Percentiles rank a stretch among this genome's conserved stretches.
phyloP scores from a whole-genome alignment of 768 basidiomycete species.

The Lentinula sp. region DNA sequence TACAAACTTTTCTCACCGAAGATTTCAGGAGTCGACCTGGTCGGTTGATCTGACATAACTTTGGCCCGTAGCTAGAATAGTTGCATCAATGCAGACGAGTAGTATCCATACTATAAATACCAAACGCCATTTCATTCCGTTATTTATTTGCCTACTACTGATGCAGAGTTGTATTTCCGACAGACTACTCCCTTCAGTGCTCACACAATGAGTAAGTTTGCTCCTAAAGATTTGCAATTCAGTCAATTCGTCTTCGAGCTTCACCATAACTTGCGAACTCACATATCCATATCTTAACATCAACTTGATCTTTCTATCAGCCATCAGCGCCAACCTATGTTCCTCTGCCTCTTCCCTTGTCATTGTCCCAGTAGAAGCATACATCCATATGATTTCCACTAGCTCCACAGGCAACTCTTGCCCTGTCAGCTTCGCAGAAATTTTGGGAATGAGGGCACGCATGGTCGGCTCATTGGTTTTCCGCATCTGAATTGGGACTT shows the following conservation, averaged over 20 bases:
- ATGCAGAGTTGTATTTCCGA: too few species aligned
- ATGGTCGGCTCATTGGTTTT: background rate
- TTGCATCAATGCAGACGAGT: too few species aligned
- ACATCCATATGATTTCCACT: background rate
- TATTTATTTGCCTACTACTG: too few species aligned
- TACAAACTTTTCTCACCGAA: too few species aligned
- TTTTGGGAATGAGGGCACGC: background rate
- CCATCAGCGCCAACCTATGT: background rate
- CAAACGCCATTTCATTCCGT: too few species aligned
- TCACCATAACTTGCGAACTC: background rate
- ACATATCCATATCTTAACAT: background rate
- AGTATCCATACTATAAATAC: too few species aligned
- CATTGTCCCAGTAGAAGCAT: background rate
- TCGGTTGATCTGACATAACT: too few species aligned
- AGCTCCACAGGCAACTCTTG: background rate
- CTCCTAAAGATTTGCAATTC: background rate
- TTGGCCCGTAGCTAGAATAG: too few species aligned
- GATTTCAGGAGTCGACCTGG: too few species aligned
- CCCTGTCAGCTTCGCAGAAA: background rate
- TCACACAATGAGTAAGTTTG: conserved; percentile 15
- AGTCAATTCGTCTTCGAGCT: background rate
- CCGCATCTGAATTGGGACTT: background rate
- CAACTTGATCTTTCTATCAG: background rate
- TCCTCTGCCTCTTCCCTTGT: background rate
- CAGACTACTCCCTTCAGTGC: background rate